phyloP scores from a whole-genome alignment of 2,329 filamentous ascomycete species.

The Fusarium pseudonygamai region DNA sequence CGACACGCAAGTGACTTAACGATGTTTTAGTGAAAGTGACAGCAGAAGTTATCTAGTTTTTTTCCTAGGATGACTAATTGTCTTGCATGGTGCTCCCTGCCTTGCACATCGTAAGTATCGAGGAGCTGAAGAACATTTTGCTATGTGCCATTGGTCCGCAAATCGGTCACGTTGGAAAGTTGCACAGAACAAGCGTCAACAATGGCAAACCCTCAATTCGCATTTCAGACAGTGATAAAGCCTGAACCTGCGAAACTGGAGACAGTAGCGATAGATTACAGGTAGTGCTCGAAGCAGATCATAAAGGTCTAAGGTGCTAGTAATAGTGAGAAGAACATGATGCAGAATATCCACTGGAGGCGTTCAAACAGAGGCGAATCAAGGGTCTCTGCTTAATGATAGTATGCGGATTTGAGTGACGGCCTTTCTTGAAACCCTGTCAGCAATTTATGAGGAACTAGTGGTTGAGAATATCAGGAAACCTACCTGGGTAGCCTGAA shows the following conservation, averaged over 20 bases:
- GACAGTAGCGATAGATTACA: not conserved
- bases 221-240: not conserved
- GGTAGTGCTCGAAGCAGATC: not conserved
- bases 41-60: not conserved
- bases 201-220: not conserved
- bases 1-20: not conserved
- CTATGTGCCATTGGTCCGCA: not conserved
- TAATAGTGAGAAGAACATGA: not conserved
- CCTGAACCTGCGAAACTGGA: not conserved
- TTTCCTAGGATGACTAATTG: too few species aligned
- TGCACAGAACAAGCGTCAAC: not conserved
- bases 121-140: not conserved
- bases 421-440: not conserved
- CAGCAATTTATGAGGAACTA: not conserved
- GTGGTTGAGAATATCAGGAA: not conserved
- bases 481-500: too few species aligned
- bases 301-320: not conserved
- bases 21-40: not conserved
- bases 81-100: not conserved
- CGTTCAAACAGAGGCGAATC: not conserved
- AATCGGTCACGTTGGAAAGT: not conserved
- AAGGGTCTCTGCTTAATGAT: fast-evolving
- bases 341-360: not conserved
- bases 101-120: not conserved
- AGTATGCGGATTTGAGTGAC: fast-evolving